phyloP scores from a whole-genome alignment of 2,329 filamentous ascomycete genomes.

The Juglanconis oblonga region DNA sequence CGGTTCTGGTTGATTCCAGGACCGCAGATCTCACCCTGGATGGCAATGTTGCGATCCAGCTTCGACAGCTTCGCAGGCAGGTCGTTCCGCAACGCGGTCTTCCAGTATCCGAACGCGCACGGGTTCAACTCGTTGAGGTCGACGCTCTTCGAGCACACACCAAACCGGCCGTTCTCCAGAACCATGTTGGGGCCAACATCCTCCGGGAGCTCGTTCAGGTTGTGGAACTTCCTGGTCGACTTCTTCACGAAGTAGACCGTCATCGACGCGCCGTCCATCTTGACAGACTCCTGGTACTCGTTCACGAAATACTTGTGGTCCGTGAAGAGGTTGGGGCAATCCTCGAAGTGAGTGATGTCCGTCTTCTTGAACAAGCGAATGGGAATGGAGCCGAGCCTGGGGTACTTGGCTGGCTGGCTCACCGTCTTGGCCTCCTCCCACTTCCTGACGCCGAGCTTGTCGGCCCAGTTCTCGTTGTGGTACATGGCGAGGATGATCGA shows the following conservation, averaged over 20 bases:
- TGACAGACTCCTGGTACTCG: constrained; percentile 35
- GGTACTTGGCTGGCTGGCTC: not conserved
- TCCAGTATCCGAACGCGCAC: constrained; percentile 23
- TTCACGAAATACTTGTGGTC: constrained; percentile 23
- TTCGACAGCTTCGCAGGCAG: constrained; percentile 23
- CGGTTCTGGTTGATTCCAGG: constrained; percentile 26
- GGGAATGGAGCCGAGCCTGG: constrained; percentile 17
- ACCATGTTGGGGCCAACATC: constrained; percentile 18
- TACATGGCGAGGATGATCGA: constrained; percentile 1
- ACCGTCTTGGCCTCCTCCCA: constrained; percentile 17
- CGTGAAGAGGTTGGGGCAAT: constrained; percentile 27
- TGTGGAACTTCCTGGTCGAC: constrained; percentile 19
- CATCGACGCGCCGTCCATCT: constrained; percentile 38
- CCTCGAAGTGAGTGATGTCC: constrained; percentile 23
- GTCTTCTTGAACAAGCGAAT: constrained; percentile 23
- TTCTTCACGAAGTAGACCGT: constrained; percentile 33
- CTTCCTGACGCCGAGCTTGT: constrained; percentile 23
- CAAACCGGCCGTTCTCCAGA: constrained; percentile 27
- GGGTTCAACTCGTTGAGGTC: constrained; percentile 23
- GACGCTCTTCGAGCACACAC: constrained; percentile 28
- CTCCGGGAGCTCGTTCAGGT: constrained; percentile 9
- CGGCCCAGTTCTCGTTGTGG: constrained; percentile 11
- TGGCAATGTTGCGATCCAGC: constrained; percentile 23
- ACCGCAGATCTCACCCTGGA: constrained; percentile 33
- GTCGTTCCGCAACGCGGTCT: constrained; percentile 20